phyloP scores from a whole-genome alignment of 108 stramenopile genomes.

The Conticribra weissflogii region DNA sequence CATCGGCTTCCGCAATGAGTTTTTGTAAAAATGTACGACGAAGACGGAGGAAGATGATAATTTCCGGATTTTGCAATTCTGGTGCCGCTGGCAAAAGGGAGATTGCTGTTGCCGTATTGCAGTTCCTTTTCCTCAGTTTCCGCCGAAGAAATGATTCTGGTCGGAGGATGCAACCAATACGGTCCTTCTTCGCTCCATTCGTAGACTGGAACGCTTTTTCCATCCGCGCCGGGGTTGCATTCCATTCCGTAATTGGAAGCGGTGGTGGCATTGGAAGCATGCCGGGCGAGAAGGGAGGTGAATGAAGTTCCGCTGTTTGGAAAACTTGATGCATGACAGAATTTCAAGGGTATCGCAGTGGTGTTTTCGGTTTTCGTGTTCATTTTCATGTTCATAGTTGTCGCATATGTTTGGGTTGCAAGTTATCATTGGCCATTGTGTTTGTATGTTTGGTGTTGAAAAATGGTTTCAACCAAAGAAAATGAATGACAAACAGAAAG shows the following conservation, averaged over 20 bases:
- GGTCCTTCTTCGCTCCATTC: conserved; percentile 37
- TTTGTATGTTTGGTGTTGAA: no score
- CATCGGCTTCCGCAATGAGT: conserved; percentile 83
- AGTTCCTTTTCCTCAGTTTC: neutral
- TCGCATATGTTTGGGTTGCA: no score
- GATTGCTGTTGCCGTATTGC: neutral
- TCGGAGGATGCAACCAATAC: conserved; percentile 39
- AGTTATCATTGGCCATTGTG: no score
- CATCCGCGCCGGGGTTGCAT: conserved; percentile 20
- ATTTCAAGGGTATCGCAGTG: neutral
- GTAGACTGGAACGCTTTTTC: conserved; percentile 39
- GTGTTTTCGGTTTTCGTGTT: neutral
- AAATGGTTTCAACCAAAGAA: no score
- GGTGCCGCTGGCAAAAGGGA: neutral
- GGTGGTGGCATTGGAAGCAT: conserved; percentile 28
- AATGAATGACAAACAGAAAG: no score
- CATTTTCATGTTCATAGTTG: no score
- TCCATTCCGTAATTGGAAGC: conserved; percentile 56
- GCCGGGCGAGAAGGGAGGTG: conserved; percentile 33
- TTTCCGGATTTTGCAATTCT: conserved; percentile 1
- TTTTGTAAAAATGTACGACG: conserved; percentile 70
- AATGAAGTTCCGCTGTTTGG: conserved; percentile 58
- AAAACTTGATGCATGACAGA: conserved; percentile 14
- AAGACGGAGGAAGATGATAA: conserved; percentile 17
- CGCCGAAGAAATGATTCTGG: no score